These are phyloP conservation scores for Metschnikowia anglica DNA, from an alignment of 805 yeast species.

Conservation along the genomic window DNA sequence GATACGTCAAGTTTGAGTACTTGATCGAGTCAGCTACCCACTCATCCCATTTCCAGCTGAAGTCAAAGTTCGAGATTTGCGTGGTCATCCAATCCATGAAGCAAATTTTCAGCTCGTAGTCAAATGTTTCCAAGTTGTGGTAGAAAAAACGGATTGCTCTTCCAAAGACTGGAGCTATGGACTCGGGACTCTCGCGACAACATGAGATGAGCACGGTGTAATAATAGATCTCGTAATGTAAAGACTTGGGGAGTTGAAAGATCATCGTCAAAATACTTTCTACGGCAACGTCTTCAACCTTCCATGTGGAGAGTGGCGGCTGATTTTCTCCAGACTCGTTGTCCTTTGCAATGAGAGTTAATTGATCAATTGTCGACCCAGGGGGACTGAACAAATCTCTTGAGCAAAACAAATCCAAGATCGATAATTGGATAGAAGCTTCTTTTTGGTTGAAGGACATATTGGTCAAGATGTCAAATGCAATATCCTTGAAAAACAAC, in stretches of 20 bases:
- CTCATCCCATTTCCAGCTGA: slow-evolving; percentile 97
- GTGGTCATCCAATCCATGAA: slow-evolving; percentile 89
- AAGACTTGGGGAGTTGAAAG: slow-evolving; percentile 67
- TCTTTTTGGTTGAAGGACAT: slow-evolving; percentile 88
- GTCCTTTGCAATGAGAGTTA: slow-evolving; percentile 43
- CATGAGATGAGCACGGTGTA: slow-evolving; percentile 83
- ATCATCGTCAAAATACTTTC: slow-evolving; percentile 79
- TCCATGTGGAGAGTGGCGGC: slow-evolving; percentile 69
- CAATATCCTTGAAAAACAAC: slow-evolving; percentile 69
- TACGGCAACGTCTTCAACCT: slow-evolving; percentile 84
- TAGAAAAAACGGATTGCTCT: slow-evolving; percentile 81
- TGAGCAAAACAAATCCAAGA: slow-evolving; percentile 70
- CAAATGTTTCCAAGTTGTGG: slow-evolving; percentile 61
- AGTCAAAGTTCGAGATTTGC: slow-evolving; percentile 90
- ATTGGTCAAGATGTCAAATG: slow-evolving; percentile 70
- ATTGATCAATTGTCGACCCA: slow-evolving; percentile 74
- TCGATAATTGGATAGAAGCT: slow-evolving; percentile 78
- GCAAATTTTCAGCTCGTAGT: slow-evolving; percentile 68
- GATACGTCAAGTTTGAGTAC: slow-evolving; percentile 49
- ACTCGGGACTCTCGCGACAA: slow-evolving; percentile 66
- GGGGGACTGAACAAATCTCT: slow-evolving; percentile 52
- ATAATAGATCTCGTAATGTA: slow-evolving; percentile 73
- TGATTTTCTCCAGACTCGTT: slow-evolving; percentile 40
- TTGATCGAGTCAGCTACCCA: slow-evolving; percentile 68
- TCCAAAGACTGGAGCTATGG: slow-evolving; percentile 93